Evolutionary conservation across 2,329 filamentous ascomycete genomes (phyloP).

Genomic region (Scedosporium minutisporum): DNA sequence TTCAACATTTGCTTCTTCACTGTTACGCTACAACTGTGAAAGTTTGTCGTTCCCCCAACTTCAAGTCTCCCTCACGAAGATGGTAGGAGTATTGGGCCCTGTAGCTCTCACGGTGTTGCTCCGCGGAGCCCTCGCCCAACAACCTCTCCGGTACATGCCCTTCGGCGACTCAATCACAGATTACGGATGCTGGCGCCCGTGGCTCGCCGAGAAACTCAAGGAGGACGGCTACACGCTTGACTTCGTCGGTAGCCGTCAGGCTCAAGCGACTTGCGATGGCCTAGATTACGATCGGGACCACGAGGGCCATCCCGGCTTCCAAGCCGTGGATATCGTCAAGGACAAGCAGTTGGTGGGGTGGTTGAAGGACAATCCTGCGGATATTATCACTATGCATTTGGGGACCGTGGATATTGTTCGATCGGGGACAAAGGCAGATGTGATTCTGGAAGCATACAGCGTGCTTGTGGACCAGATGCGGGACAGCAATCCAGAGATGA

Average conservation of each 20-base stretch:
- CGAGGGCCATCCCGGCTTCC: constrained; percentile 4
- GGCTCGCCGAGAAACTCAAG: constrained; percentile 2
- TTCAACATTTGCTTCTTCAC: not conserved
- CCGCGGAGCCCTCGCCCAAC: not conserved
- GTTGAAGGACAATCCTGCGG: constrained; percentile 5
- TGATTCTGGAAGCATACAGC: not conserved
- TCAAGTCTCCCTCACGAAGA: not conserved
- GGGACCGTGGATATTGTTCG: constrained; percentile 6
- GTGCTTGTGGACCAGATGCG: constrained; percentile 4
- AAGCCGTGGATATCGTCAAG: constrained; percentile 3
- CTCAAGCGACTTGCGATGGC: not conserved
- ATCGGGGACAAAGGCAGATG: not conserved
- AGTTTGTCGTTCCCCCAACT: not conserved
- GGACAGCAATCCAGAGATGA: constrained; percentile 2
- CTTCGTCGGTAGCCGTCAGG: constrained; percentile 4
- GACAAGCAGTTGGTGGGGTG: constrained; percentile 5
- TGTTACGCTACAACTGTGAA: not conserved
- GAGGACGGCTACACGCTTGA: constrained; percentile 3
- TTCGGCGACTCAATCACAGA: constrained; percentile 4
- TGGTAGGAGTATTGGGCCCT: not conserved
- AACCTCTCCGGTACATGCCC: constrained; percentile 3
- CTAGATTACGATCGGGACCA: constrained; percentile 7
- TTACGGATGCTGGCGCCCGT: constrained; percentile 5
- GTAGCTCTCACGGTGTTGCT: not conserved
- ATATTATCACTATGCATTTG: constrained; percentile 8